A percentile compares a stretch with the other conserved stretches of the same genome.
These are phyloP conservation scores for Lablab purpureus DNA, from an alignment of 306 rosid genomes.

Conservation along the genomic window DNA sequence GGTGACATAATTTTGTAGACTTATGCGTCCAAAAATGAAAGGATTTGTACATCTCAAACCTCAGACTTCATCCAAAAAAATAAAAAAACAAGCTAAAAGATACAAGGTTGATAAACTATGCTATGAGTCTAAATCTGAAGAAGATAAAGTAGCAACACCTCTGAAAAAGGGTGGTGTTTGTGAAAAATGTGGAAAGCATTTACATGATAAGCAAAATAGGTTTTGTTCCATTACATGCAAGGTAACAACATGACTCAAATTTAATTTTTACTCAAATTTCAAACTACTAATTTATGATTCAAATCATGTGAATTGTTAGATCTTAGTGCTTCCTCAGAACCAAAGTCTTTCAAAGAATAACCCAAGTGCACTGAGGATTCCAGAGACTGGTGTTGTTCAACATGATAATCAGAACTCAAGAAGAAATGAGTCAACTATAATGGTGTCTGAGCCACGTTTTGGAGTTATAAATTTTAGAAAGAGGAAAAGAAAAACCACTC, in stretches of 20 bases:
- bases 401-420: conserved; percentile 54
- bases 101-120: conserved; percentile 57
- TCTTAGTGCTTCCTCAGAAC: conserved; percentile 47
- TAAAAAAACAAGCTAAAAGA: conserved; percentile 12
- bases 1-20: conserved; percentile 57
- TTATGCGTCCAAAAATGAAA: conserved; percentile 78
- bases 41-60: conserved; percentile 85
- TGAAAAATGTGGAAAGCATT: conserved; percentile 79
- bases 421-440: conserved; percentile 67
- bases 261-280: conserved; percentile 4
- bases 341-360: background rate
- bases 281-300: background rate
- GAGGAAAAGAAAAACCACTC: conserved; percentile 73
- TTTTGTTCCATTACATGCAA: conserved; percentile 91
- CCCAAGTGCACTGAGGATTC: background rate
- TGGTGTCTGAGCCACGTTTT: conserved; percentile 64
- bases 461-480: conserved; percentile 66
- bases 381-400: conserved; percentile 31
- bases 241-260: conserved; percentile 54
- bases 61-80: conserved; percentile 60
- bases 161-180: conserved; percentile 71
- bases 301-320: conserved; percentile 41
- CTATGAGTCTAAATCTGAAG: conserved; percentile 60
- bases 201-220: conserved; percentile 74
- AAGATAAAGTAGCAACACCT: conserved; percentile 58